These are phyloP conservation scores for Trichoderma erinaceum DNA, from an alignment of 495 filamentous ascomycete species.

Conservation along the genomic window DNA sequence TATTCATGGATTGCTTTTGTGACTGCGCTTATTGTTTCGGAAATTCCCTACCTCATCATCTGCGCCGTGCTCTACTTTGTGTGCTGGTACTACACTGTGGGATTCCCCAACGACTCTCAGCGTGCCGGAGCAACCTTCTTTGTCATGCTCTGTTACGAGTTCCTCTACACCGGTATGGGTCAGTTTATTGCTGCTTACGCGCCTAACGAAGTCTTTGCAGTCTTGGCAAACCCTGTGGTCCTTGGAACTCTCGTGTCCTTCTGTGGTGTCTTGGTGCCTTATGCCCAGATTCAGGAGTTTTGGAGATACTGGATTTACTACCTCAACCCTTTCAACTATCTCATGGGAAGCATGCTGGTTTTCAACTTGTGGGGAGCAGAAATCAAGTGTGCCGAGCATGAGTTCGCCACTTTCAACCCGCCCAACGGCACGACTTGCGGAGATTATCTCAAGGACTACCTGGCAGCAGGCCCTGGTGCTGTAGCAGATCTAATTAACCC, in stretches of 20 bases:
- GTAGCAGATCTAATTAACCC: slow-evolving; percentile 56
- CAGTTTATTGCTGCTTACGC: slow-evolving; percentile 83
- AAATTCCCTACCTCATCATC: slow-evolving; percentile 68
- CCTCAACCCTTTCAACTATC: slow-evolving; percentile 63
- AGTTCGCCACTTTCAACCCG: slow-evolving; percentile 61
- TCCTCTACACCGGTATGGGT: slow-evolving; percentile 64
- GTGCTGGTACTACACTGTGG: slow-evolving; percentile 75
- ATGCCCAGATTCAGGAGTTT: slow-evolving; percentile 55
- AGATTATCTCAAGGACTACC: slow-evolving; percentile 50
- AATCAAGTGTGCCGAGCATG: slow-evolving; percentile 51
- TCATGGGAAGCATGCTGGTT: slow-evolving; percentile 67
- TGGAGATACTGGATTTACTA: slow-evolving; percentile 81
- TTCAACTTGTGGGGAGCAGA: slow-evolving; percentile 48
- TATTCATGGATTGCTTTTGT: slow-evolving; percentile 82
- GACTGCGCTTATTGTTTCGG: slow-evolving; percentile 68
- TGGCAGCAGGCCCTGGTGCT: slow-evolving; percentile 35
- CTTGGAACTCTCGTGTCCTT: slow-evolving; percentile 70
- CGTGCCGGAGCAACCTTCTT: slow-evolving; percentile 80
- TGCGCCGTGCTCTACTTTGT: slow-evolving; percentile 63
- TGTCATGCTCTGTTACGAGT: slow-evolving; percentile 75
- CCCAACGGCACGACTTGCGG: slow-evolving; percentile 58
- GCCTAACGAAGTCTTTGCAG: slow-evolving; percentile 66
- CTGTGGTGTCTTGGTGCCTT: slow-evolving; percentile 67
- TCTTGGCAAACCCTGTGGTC: slow-evolving; percentile 57
- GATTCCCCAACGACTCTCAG: slow-evolving; percentile 57